phyloP scores from a whole-genome alignment of 352 stramenopile species.

The Phytophthora uliginosa region DNA sequence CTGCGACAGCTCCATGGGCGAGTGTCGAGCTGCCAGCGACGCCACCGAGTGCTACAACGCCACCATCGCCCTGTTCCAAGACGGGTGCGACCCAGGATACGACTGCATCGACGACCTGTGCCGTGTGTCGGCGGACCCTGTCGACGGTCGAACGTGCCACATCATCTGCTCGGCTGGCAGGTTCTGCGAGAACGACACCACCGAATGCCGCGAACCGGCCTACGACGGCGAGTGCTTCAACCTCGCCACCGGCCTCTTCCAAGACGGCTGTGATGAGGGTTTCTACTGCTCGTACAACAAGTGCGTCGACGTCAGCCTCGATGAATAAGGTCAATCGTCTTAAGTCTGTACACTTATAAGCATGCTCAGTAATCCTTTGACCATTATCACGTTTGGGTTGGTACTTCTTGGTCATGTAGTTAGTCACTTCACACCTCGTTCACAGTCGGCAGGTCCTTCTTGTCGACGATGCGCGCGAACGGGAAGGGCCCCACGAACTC shows the following conservation, averaged over 20 bases:
- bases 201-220: conserved; percentile 22
- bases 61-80: conserved; percentile 36
- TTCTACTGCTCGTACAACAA: conserved; percentile 42
- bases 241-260: conserved; percentile 26
- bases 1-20: conserved; percentile 37
- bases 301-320: conserved; percentile 30
- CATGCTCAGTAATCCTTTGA: not conserved
- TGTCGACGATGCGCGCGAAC: conserved; percentile 68
- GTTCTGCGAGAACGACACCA: conserved; percentile 34
- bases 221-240: conserved; percentile 54
- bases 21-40: conserved; percentile 30
- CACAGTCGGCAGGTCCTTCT: conserved; percentile 41
- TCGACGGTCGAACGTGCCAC: conserved; percentile 18
- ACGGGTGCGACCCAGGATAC: conserved; percentile 38
- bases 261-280: conserved; percentile 30
- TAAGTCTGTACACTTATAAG: conserved; percentile 9
- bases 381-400: not conserved
- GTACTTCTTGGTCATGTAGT: not conserved
- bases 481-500: conserved; percentile 75
- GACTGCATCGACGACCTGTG: conserved; percentile 43
- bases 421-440: conserved; percentile 1
- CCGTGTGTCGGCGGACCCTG: conserved; percentile 18
- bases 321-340: not conserved
- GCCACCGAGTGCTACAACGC: conserved; percentile 41
- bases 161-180: conserved; percentile 25